phyloP scores from a whole-genome alignment of 2,329 filamentous ascomycete species.

The Plectosphaerella cucumerina region DNA sequence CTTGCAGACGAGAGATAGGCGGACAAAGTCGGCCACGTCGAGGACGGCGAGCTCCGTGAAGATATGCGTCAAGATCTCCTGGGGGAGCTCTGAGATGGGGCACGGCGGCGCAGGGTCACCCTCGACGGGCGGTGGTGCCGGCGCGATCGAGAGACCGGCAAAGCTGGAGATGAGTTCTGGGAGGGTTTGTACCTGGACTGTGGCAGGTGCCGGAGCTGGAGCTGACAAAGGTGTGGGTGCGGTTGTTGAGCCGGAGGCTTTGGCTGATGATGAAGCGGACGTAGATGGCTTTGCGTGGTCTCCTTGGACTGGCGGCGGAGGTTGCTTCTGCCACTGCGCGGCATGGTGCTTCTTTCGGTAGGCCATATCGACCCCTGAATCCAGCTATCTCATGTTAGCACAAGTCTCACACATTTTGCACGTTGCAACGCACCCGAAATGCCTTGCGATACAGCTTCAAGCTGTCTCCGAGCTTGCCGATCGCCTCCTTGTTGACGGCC shows the following conservation, averaged over 20 bases:
- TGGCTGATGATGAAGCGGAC: too few species aligned
- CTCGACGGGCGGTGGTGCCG: slow-evolving; percentile 64
- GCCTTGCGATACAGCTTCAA: slow-evolving; percentile 84
- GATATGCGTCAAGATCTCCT: slow-evolving; percentile 81
- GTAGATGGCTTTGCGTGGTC: too few species aligned
- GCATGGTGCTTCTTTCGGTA: slow-evolving; percentile 78
- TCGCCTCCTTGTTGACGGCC: slow-evolving; percentile 82
- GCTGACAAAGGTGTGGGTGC: slow-evolving; percentile 8
- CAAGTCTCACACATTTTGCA: background rate
- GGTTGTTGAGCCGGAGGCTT: too few species aligned
- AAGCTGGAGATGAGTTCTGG: slow-evolving; percentile 75
- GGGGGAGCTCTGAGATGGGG: slow-evolving; percentile 71
- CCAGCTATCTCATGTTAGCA: slow-evolving; percentile 54
- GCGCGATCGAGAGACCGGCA: slow-evolving; percentile 63
- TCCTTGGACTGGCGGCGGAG: background rate
- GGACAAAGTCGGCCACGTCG: slow-evolving; percentile 74
- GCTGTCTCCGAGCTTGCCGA: slow-evolving; percentile 85
- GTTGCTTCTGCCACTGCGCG: background rate
- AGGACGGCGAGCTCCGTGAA: slow-evolving; percentile 65
- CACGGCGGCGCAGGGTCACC: slow-evolving; percentile 72
- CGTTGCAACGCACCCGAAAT: slow-evolving; percentile 60
- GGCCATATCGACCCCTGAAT: slow-evolving; percentile 74
- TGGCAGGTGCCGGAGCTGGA: slow-evolving; percentile 18
- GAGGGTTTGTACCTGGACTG: slow-evolving; percentile 47
- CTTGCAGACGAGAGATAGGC: slow-evolving; percentile 79